These are phyloP conservation scores for Phyllosticta paracitricarpa DNA, from an alignment of 2,329 filamentous ascomycete genomes.

Conservation along the genomic window DNA sequence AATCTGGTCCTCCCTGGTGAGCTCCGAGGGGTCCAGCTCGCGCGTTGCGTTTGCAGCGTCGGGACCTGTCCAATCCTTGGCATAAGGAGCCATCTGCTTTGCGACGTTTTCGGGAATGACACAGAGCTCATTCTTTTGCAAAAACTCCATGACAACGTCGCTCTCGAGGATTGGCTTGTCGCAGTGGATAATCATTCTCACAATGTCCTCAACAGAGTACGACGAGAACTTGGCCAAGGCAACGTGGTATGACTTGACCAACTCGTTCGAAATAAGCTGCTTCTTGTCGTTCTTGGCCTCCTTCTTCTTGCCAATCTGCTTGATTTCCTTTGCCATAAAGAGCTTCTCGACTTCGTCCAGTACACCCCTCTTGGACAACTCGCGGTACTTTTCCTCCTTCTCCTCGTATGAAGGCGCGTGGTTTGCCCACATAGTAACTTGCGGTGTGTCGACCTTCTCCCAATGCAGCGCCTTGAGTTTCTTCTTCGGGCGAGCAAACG, in stretches of 20 bases:
- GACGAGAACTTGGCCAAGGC: conserved; percentile 90
- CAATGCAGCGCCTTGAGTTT: conserved; percentile 99
- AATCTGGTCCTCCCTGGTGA: conserved; percentile 91
- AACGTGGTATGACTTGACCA: conserved; percentile 52
- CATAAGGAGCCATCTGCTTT: conserved; percentile 90
- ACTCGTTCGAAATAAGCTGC: conserved; percentile 84
- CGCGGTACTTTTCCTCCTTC: conserved; percentile 90
- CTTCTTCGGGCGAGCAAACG: conserved; percentile 87
- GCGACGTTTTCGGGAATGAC: conserved; percentile 82
- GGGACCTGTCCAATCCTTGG: conserved; percentile 89
- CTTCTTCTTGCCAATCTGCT: conserved; percentile 61
- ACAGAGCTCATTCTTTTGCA: conserved; percentile 86
- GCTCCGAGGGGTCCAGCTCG: conserved; percentile 76
- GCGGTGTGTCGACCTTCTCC: conserved; percentile 93
- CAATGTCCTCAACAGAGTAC: conserved; percentile 70
- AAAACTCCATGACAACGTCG: conserved; percentile 87
- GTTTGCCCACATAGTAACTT: conserved; percentile 85
- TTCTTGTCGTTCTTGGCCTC: conserved; percentile 92
- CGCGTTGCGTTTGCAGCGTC: conserved; percentile 67
- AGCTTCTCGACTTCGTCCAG: conserved; percentile 95
- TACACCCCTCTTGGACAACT: conserved; percentile 88
- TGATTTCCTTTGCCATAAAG: conserved; percentile 95
- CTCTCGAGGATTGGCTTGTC: conserved; percentile 84
- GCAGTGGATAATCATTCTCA: conserved; percentile 91
- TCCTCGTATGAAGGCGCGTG: conserved; percentile 78